These are phyloP conservation scores for Hypoxylon sp. DNA, from an alignment of 2,329 filamentous ascomycete species.

Conservation along the genomic window DNA sequence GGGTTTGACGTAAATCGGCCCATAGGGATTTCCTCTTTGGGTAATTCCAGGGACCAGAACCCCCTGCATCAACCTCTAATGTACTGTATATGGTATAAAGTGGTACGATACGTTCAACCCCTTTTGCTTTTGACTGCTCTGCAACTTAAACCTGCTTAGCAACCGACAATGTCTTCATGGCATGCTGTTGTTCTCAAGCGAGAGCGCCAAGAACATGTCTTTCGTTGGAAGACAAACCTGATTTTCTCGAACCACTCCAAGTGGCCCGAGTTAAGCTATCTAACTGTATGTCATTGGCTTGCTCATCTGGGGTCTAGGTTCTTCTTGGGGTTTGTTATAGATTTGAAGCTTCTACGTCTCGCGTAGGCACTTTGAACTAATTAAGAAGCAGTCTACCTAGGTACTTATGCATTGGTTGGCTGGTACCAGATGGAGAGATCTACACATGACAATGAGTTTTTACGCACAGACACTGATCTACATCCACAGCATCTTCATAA, in stretches of 20 bases:
- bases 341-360: background rate
- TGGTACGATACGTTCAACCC: slow-evolving; percentile 11
- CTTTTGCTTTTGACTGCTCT: background rate
- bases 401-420: background rate
- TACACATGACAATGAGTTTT: background rate
- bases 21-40: slow-evolving; percentile 21
- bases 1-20: slow-evolving; percentile 4
- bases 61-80: slow-evolving; percentile 17
- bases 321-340: background rate
- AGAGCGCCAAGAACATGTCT: background rate
- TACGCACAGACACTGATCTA: slow-evolving; percentile 41
- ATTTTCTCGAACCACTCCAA: background rate
- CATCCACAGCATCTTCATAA: slow-evolving; percentile 14
- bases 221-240: background rate
- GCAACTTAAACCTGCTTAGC: background rate
- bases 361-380: background rate
- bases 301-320: background rate
- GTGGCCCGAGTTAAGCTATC: background rate
- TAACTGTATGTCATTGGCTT: background rate
- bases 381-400: slow-evolving; percentile 4
- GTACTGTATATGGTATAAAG: background rate
- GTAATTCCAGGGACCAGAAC: slow-evolving; percentile 1
- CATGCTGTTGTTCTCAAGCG: slow-evolving; percentile 8
- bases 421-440: background rate
- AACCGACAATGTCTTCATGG: slow-evolving; percentile 13